Percentiles rank a stretch among this genome's conserved stretches.
Conservation (phyloP, 805 yeast genomes). For the Myxozyma vanderwaltii region DNA sequence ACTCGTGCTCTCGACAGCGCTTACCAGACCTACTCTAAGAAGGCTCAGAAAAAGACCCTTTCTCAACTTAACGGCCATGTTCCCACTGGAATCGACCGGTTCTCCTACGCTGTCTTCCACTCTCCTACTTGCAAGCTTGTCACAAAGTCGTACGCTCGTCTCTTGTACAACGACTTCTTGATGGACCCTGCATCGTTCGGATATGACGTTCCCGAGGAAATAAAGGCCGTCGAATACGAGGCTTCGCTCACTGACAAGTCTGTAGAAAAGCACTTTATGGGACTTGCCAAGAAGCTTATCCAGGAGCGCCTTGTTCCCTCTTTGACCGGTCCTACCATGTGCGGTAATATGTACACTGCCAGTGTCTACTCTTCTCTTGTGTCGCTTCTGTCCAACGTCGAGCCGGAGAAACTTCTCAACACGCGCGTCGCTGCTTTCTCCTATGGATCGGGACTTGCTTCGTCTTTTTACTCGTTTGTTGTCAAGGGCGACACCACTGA, state of each 20-base stretch:
- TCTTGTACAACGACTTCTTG: constrained; percentile 83
- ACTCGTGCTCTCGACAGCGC: constrained; percentile 89
- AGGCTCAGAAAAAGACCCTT: constrained; percentile 59
- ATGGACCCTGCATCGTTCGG: constrained; percentile 58
- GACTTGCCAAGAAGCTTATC: constrained; percentile 67
- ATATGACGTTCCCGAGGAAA: constrained; percentile 50
- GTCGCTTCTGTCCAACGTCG: constrained; percentile 75
- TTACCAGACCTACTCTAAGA: constrained; percentile 78
- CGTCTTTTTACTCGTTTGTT: constrained; percentile 77
- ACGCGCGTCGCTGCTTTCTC: constrained; percentile 92
- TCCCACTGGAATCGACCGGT: constrained; percentile 61
- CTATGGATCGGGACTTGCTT: constrained; percentile 97
- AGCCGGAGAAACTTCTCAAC: constrained; percentile 69
- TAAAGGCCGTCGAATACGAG: constrained; percentile 68
- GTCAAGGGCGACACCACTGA: constrained; percentile 78
- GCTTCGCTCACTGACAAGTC: constrained; percentile 75
- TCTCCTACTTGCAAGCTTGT: constrained; percentile 98
- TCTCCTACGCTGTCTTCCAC: constrained; percentile 95
- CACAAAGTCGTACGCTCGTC: constrained; percentile 86
- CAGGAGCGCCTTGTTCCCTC: constrained; percentile 77
- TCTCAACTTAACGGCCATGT: constrained; percentile 48
- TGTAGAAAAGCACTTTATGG: constrained; percentile 82
- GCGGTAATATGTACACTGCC: constrained; percentile 98
- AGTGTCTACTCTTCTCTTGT: constrained; percentile 85
- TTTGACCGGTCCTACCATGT: constrained; percentile 85